Percentiles rank a stretch among this genome's conserved stretches.
These are phyloP conservation scores for Cystobasidium slooffiae DNA, from an alignment of 1,284 basidiomycete genomes.

Conservation along the genomic window DNA sequence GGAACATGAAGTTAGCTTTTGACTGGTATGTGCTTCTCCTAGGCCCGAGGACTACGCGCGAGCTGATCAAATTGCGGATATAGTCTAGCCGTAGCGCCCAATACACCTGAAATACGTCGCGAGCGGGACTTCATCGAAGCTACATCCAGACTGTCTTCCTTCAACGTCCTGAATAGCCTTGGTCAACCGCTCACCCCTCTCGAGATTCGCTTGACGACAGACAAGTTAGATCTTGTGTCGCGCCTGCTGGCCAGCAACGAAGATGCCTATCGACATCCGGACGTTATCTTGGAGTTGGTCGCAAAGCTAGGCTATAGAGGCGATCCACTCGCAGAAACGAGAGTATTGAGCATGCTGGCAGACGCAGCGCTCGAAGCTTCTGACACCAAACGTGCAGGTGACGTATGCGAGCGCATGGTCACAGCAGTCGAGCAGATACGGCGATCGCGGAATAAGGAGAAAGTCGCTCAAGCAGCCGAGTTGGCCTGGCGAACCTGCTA, in stretches of 20 bases:
- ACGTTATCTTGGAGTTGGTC: conserved; percentile 84
- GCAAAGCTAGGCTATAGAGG: conserved; percentile 79
- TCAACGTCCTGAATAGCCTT: conserved; percentile 73
- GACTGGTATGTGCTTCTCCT: conserved; percentile 70
- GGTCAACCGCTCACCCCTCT: conserved; percentile 81
- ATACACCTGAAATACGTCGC: conserved; percentile 66
- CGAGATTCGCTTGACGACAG: conserved; percentile 84
- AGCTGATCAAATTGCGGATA: background rate
- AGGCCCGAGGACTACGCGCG: conserved; percentile 8
- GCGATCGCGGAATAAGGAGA: conserved; percentile 54
- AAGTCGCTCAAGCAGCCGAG: conserved; percentile 65
- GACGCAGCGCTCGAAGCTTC: conserved; percentile 78
- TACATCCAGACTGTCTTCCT: conserved; percentile 80
- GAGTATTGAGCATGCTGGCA: conserved; percentile 82
- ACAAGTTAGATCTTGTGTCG: conserved; percentile 76
- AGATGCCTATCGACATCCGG: conserved; percentile 83
- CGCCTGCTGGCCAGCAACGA: conserved; percentile 77
- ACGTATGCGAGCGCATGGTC: conserved; percentile 74
- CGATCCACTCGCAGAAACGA: conserved; percentile 73
- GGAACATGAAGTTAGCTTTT: conserved; percentile 93
- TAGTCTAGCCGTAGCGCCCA: conserved; percentile 74
- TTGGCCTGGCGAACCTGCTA: conserved; percentile 85
- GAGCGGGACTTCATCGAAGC: conserved; percentile 94
- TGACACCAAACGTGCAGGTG: conserved; percentile 74
- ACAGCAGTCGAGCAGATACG: conserved; percentile 64